Percentiles rank a stretch among this genome's conserved stretches.
phyloP scores from a whole-genome alignment of 2,329 filamentous ascomycete genomes.

The Pyrenochaeta sp. region DNA sequence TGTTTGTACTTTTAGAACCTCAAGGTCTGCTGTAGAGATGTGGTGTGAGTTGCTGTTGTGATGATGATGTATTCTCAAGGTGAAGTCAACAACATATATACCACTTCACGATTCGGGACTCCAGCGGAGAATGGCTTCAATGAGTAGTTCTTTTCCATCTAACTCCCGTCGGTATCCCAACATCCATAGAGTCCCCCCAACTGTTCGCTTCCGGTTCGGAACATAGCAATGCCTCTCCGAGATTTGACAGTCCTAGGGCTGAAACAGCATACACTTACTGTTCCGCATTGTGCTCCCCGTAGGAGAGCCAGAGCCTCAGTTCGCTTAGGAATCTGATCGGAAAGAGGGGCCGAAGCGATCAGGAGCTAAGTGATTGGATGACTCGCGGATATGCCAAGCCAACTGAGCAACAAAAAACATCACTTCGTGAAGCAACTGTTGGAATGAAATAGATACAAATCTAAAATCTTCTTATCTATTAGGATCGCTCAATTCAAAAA shows the following conservation, averaged over 20 bases:
- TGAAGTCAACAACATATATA: slow-evolving; percentile 43
- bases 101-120: slow-evolving; percentile 38
- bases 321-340: slow-evolving; percentile 19
- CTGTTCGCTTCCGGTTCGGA: slow-evolving; percentile 41
- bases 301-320: slow-evolving; percentile 40
- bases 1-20: slow-evolving; percentile 10
- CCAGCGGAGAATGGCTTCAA: slow-evolving; percentile 39
- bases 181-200: slow-evolving; percentile 33
- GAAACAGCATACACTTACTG: slow-evolving; percentile 34
- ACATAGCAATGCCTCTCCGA: slow-evolving; percentile 34
- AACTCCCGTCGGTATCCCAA: slow-evolving; percentile 29
- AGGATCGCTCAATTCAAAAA: background rate
- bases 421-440: slow-evolving; percentile 20
- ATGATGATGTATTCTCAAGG: slow-evolving; percentile 28
- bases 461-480: background rate
- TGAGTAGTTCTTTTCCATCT: slow-evolving; percentile 32
- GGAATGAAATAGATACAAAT: slow-evolving; percentile 6
- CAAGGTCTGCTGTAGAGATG: slow-evolving; percentile 21
- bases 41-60: slow-evolving; percentile 22
- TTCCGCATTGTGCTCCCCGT: slow-evolving; percentile 37
- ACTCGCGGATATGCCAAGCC: slow-evolving; percentile 7
- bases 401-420: slow-evolving; percentile 26
- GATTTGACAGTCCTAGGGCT: slow-evolving; percentile 35
- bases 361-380: slow-evolving; percentile 27
- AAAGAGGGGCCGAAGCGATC: slow-evolving; percentile 40